phyloP scores from a whole-genome alignment of 495 filamentous ascomycete genomes.

The Hypoxylon intermedium region DNA sequence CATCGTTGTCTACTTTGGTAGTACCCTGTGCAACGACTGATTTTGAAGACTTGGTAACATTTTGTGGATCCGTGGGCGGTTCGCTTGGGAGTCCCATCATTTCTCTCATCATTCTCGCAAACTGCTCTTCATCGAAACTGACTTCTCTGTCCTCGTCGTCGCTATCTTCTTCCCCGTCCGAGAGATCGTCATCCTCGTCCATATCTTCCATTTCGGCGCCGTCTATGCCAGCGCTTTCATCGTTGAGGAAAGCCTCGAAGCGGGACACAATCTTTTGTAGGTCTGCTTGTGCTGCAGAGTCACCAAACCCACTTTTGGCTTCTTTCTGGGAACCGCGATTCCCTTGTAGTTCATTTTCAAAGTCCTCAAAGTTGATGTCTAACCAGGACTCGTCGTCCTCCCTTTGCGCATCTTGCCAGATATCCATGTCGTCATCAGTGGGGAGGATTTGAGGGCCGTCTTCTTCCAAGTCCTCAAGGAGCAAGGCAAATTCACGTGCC shows the following conservation, averaged over 20 bases:
- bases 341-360: conserved; percentile 75
- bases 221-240: conserved; percentile 79
- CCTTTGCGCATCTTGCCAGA: conserved; percentile 65
- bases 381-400: conserved; percentile 92
- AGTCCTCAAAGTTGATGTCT: conserved; percentile 86
- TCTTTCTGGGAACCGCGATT: conserved; percentile 31
- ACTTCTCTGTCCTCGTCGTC: conserved; percentile 76
- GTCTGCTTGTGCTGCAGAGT: conserved; percentile 79
- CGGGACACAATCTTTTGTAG: conserved; percentile 86
- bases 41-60: conserved; percentile 38
- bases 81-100: conserved; percentile 84
- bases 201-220: conserved; percentile 81
- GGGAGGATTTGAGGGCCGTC: conserved; percentile 67
- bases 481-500: conserved; percentile 74
- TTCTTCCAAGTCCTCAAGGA: conserved; percentile 74
- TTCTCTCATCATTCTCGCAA: conserved; percentile 86
- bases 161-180: conserved; percentile 58
- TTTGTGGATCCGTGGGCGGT: conserved; percentile 15
- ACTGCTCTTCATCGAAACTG: conserved; percentile 84
- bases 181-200: conserved; percentile 70
- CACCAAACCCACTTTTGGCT: conserved; percentile 66
- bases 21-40: conserved; percentile 17
- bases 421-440: conserved; percentile 71
- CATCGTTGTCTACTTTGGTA: conserved; percentile 40
- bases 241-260: conserved; percentile 92